Evolutionary conservation across 2,329 filamentous ascomycete genomes (phyloP).

Genomic region (Colletotrichum musicola): DNA sequence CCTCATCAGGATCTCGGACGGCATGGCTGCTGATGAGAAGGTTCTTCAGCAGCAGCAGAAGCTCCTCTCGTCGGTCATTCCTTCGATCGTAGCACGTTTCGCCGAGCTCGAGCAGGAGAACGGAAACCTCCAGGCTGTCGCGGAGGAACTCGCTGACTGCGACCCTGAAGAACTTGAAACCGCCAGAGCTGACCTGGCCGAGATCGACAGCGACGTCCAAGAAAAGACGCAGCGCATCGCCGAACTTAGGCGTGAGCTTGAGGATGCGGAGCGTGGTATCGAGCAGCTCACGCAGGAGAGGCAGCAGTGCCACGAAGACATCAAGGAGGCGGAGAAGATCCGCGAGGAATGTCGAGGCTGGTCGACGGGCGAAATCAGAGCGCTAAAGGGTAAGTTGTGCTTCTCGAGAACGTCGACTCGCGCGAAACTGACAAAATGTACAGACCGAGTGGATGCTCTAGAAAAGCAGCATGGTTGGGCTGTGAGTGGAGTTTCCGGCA

Average conservation of each 20-base stretch:
- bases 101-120: constrained; percentile 73
- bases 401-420: neutral
- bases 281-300: constrained; percentile 75
- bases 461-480: constrained; percentile 79
- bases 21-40: constrained; percentile 80
- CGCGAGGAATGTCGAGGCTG: constrained; percentile 92
- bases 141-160: constrained; percentile 80
- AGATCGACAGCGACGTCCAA: constrained; percentile 76
- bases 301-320: constrained; percentile 77
- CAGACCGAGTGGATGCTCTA: constrained; percentile 74
- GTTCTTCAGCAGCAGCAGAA: constrained; percentile 76
- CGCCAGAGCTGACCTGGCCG: constrained; percentile 76
- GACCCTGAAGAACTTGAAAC: constrained; percentile 83
- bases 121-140: constrained; percentile 76
- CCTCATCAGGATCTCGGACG: constrained; percentile 79
- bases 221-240: constrained; percentile 77
- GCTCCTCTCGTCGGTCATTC: constrained; percentile 76
- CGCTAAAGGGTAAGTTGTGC: constrained; percentile 74
- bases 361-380: constrained; percentile 83
- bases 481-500: constrained; percentile 73
- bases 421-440: constrained; percentile 51
- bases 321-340: constrained; percentile 83
- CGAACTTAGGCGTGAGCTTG: constrained; percentile 74
- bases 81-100: constrained; percentile 71
- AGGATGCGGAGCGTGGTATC: constrained; percentile 75